A percentile compares a stretch with the other conserved stretches of the same genome.
These are phyloP conservation scores for Batrachochytrium dendrobatidis DNA, from an alignment of 371 early-diverging fungal genomes.

Conservation along the genomic window DNA sequence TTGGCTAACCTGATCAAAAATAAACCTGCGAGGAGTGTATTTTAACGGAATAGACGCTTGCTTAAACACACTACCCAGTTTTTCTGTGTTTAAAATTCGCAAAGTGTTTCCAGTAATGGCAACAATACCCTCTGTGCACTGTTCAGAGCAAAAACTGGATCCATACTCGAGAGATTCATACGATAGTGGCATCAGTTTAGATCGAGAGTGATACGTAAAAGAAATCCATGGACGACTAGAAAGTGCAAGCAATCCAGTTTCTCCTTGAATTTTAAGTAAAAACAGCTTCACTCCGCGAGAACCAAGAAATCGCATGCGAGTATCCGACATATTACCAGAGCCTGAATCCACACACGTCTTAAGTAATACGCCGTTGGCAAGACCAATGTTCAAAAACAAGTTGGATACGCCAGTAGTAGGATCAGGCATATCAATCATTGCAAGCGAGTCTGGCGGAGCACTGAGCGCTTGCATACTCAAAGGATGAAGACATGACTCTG, in stretches of 20 bases:
- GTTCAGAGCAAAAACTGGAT: slow-evolving; percentile 80
- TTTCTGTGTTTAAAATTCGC: slow-evolving; percentile 78
- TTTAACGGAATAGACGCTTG: slow-evolving; percentile 74
- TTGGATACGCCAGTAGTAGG: slow-evolving; percentile 48
- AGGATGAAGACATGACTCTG: slow-evolving; percentile 67
- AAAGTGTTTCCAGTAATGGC: slow-evolving; percentile 74
- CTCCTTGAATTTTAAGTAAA: slow-evolving; percentile 55
- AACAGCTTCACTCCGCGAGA: slow-evolving; percentile 75
- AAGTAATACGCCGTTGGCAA: slow-evolving; percentile 80
- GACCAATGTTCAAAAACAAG: slow-evolving; percentile 79
- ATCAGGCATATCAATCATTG: slow-evolving; percentile 73
- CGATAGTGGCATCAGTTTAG: slow-evolving; percentile 47
- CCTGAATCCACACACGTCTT: slow-evolving; percentile 80
- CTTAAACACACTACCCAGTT: slow-evolving; percentile 74
- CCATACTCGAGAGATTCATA: slow-evolving; percentile 75
- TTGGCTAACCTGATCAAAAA: slow-evolving; percentile 59
- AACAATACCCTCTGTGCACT: slow-evolving; percentile 83
- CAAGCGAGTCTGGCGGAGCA: slow-evolving; percentile 52
- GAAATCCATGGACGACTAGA: slow-evolving; percentile 87
- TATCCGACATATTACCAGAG: slow-evolving; percentile 77
- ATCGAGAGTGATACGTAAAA: slow-evolving; percentile 69
- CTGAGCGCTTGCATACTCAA: slow-evolving; percentile 69
- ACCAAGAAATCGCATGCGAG: slow-evolving; percentile 85
- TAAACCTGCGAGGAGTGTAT: slow-evolving; percentile 84
- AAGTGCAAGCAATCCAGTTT: slow-evolving; percentile 70